Base-by-base conservation (phyloP, 2,329 filamentous ascomycete genomes). In the Graphium sp. region DNA sequence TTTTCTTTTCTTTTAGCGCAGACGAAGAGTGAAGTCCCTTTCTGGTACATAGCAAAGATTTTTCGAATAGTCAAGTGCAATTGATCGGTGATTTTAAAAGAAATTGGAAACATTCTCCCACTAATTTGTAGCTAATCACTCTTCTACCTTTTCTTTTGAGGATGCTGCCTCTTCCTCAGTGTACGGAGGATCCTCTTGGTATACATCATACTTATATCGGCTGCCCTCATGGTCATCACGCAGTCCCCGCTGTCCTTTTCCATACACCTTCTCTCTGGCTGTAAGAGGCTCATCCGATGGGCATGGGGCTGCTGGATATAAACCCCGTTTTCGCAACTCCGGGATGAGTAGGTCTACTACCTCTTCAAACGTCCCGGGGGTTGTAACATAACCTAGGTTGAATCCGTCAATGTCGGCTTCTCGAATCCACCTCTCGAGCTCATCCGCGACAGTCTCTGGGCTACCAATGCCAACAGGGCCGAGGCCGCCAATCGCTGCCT, bases 191-290 rank as follows among this genome's bases (percentile, higher is more conserved):
- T 70, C 62, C 38, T 74, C 66, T 32, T 60, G 46, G 37, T 74
- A 76, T 2, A 70, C 60, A 38, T 66, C 56, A 37, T 75, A 77
- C 48, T 68, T 73, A 41, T 74, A 77, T 35, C 39, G 45, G 28
- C 58, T 65, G 1, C 70, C 73, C 0, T 53, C 41, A 44, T 77
- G 73, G 44, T 77, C 72, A 35, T 52, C 52, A 21, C 69, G 53
- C 33, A 77, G 41, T 10, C 56, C 51, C 5, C 46, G 56, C 43
- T 75, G 70, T 0, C 71, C 72, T 34, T 53, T 55, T 0, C 70
- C 69, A 43, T 74, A 75, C 0, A 75, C 50, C 47, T 65, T 74
- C 47, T 77, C 72, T 12, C 69, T 49, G 1, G 60, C 58, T 3
- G 64, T 69, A 16, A 62, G 35, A n/a, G 41, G 38, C 11, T 53